Evolutionary conservation across 805 yeast genomes (phyloP).

Genomic region (Saccharomycopsis sp.): DNA sequence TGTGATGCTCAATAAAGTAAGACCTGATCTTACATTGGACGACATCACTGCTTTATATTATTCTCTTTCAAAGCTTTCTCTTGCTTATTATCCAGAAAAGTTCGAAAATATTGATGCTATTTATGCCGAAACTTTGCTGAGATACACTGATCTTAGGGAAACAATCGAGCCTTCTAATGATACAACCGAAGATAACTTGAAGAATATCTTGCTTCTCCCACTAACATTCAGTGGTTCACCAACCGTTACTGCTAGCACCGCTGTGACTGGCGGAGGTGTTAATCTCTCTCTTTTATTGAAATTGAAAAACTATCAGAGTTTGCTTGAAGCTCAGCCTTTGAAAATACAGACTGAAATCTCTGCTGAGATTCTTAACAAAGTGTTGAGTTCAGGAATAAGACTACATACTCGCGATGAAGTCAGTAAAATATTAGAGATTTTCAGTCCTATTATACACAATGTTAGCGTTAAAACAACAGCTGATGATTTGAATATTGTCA

Average conservation of each 20-base stretch:
- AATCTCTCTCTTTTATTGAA: constrained; percentile 31
- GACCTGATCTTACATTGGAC: constrained; percentile 60
- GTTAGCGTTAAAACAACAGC: constrained; percentile 22
- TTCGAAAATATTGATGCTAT: constrained; percentile 54
- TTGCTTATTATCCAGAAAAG: constrained; percentile 60
- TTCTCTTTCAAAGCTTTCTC: constrained; percentile 56
- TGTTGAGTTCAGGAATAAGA: constrained; percentile 37
- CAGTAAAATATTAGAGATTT: constrained; percentile 51
- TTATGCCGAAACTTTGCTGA: constrained; percentile 45
- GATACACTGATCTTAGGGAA: constrained; percentile 32
- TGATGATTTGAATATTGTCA: constrained; percentile 26
- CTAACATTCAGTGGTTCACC: constrained; percentile 28
- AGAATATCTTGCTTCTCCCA: constrained; percentile 43
- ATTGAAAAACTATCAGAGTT: constrained; percentile 44
- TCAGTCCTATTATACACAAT: constrained; percentile 46
- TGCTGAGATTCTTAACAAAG: constrained; percentile 50
- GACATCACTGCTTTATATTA: constrained; percentile 61
- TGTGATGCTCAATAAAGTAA: constrained; percentile 43
- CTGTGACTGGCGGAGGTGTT: not conserved
- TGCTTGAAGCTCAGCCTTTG: constrained; percentile 47
- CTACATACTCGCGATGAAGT: constrained; percentile 43
- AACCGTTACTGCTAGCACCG: constrained; percentile 30
- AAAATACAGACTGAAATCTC: constrained; percentile 53
- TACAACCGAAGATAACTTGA: constrained; percentile 35
- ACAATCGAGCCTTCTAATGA: constrained; percentile 23